Evolutionary conservation across 2,329 filamentous ascomycete genomes (phyloP), one percentile per base, ranked within the genome.

Genomic region (Aspergillus ustus): DNA sequence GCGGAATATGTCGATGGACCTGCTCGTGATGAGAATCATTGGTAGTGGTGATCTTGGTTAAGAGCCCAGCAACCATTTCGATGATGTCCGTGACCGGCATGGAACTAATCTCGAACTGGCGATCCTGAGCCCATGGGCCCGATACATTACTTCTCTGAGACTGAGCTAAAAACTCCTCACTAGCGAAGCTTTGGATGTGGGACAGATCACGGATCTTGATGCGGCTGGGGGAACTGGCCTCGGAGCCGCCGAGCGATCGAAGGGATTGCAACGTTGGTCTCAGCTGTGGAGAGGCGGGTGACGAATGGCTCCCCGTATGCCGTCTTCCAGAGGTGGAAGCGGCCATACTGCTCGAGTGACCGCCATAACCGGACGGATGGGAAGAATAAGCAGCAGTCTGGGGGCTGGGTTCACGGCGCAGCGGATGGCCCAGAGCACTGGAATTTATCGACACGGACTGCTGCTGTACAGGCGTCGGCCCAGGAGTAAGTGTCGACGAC

Each of bases 31-130:
- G 93, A 55, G 90, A 82, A 75, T 99, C 95, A 74, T 99, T 99
- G 60, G 94, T 97, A 3, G 92, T 92, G 6, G 95, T 98, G 70
- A 99, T 99, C 77, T 98, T 98, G 60, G 94, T 97, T 64, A 99
- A 83, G 25, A 99, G 85, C 7, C 93, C 95, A 4, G 95, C 95
- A 4, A 99, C 95, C 95, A 99, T 98, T 78, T 98, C 94, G 74
- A 99, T 99, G 69, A 99, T 92, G 73, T 99, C 94, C 67, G 90
- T 88, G 59, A 98, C 96, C 56, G 95, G 95, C 94, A 99, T 98
- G 57, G 88, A 91, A 79, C 93, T 97, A 70, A 99, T 97, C 77
- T 98, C 95, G 75, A 97, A 99, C 74, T 89, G 86, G 59, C 85
- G 83, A 63, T 87, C 84, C 57, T 83, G 81, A 34, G 77, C 71